These are phyloP conservation scores for Camellia japonica DNA, from an alignment of 148 eudicot species.

Conservation along the genomic window DNA sequence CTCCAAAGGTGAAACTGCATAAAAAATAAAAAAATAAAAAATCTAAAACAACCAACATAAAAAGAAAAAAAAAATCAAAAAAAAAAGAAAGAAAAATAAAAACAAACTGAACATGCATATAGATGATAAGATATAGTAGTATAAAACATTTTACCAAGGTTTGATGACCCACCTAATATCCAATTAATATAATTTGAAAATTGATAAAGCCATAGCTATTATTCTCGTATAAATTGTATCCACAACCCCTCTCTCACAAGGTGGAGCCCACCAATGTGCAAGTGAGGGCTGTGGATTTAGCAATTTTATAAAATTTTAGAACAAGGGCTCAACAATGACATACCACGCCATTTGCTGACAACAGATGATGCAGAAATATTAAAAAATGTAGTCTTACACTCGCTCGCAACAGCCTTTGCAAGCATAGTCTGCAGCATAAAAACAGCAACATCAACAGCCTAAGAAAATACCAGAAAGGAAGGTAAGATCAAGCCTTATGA, in stretches of 20 bases:
- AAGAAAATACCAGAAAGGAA: background rate
- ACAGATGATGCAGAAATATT: slow-evolving; percentile 98
- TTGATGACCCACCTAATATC: background rate
- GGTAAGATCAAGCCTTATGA: background rate
- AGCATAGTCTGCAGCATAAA: slow-evolving; percentile 81
- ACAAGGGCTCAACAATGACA: slow-evolving; percentile 20
- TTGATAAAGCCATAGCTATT: no score
- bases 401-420: slow-evolving; percentile 99
- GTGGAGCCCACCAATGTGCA: no score
- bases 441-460: background rate
- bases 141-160: background rate
- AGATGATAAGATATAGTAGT: background rate
- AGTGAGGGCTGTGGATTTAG: no score
- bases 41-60: no score
- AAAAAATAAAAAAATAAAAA: no score
- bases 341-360: slow-evolving; percentile 99
- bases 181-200: background rate
- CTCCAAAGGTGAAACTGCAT: background rate
- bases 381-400: slow-evolving; percentile 97
- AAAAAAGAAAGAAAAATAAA: background rate
- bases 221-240: no score
- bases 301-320: no score
- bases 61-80: background rate
- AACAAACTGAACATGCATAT: background rate
- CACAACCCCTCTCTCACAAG: no score